phyloP scores from a whole-genome alignment of 345 rosid species.

The Balakata baccata region DNA sequence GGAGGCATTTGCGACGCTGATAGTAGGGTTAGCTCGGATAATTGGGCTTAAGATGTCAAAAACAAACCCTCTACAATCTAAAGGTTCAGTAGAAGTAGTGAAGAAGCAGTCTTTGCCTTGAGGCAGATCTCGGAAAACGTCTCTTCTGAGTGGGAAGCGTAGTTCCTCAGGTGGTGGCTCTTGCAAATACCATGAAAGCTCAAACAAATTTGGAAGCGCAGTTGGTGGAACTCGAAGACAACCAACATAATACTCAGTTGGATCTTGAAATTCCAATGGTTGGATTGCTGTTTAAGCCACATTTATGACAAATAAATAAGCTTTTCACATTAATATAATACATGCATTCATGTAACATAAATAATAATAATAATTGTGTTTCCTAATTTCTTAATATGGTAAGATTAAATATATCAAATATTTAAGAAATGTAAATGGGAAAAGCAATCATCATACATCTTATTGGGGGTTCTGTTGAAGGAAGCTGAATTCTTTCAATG shows the following conservation, averaged over 20 bases:
- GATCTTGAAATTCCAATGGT: slow-evolving; percentile 78
- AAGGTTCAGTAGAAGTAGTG: slow-evolving; percentile 49
- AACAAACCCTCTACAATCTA: slow-evolving; percentile 66
- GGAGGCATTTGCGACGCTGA: slow-evolving; percentile 41
- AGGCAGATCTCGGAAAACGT: slow-evolving; percentile 77
- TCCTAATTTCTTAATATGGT: no score
- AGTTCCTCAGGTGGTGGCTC: slow-evolving; percentile 88
- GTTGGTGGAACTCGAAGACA: slow-evolving; percentile 60
- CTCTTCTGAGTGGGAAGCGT: slow-evolving; percentile 73
- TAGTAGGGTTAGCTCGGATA: slow-evolving; percentile 50
- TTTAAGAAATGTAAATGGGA: background rate
- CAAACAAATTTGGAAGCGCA: slow-evolving; percentile 62
- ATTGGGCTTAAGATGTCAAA: slow-evolving; percentile 63
- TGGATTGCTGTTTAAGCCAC: slow-evolving; percentile 44
- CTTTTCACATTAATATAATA: background rate
- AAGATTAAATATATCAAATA: background rate
- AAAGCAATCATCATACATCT: slow-evolving; percentile 45
- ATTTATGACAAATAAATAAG: background rate
- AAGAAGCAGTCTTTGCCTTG: slow-evolving; percentile 82
- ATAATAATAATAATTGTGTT: background rate
- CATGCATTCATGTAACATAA: background rate
- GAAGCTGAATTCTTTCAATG: slow-evolving; percentile 57
- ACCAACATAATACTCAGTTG: slow-evolving; percentile 68
- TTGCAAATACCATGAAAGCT: slow-evolving; percentile 78
- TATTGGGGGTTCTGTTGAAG: slow-evolving; percentile 48